Base-by-base conservation (phyloP, 148 eudicot species). In the Silene uniflora region DNA sequence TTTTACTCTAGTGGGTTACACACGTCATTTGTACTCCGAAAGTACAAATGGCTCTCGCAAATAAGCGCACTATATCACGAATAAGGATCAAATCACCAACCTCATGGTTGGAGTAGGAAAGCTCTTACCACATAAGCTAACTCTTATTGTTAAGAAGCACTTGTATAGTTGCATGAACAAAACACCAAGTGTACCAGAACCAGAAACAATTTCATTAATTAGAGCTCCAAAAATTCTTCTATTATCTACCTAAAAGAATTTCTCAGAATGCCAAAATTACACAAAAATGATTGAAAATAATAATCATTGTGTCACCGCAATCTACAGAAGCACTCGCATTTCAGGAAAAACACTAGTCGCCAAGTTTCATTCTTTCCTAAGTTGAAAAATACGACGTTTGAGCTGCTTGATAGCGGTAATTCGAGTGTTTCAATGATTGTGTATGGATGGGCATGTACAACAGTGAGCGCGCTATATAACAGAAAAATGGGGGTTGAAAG, bases 361-460 rank as follows among this genome's bases (percentile, higher is more conserved):
- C 60, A 75, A n/a, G 63, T 78, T 71, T 76, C 67, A 74, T 23
- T 47, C 64, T 64, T 62, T 75, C 71, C 39, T 39, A 39, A 64
- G 62, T 69, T 23, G 35, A 21, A 74, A 70, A 69, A 21, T 67
- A 22, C 0, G 59, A 47, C 2, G 73, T 46, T 69, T 32, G 24
- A 46, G 55, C 59, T 12, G 73, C 59, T 69, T 69, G 18, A 70
- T 35, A 61, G 14, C 52, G 59, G 23, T 63, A 62, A 64, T 52
- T 68, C n/a, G 67, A 49, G 46, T 46, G 64, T 67, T 68, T 55
- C 61, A 54, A 46, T 72, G 64, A 65, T 67, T 6, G 56, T 42
- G 59, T 81, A 76, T 24, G 60, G 49, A 81, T 21, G 62, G 74
- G 62, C 69, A 81, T 81, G 77, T 81, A 81, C 84, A 81, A 67